Conservation (phyloP, 2,329 filamentous ascomycete genomes). For the Fusarium tjaetaba region DNA sequence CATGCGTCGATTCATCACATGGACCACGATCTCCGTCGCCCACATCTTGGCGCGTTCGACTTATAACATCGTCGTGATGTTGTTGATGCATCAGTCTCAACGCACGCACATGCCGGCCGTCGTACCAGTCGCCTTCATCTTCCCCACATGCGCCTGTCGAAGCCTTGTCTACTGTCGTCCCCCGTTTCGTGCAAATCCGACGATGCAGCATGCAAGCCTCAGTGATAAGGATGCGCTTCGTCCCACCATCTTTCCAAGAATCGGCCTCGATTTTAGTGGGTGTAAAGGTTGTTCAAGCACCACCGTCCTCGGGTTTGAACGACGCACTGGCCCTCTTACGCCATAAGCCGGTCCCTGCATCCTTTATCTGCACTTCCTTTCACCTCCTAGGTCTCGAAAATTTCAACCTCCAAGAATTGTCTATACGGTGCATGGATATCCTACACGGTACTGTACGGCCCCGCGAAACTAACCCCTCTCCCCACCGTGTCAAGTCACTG, state of each 20-base stretch:
- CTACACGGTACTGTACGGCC: slow-evolving; percentile 26
- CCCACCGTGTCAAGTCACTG: slow-evolving; percentile 34
- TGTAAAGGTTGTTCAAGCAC: slow-evolving; percentile 25
- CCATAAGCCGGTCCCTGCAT: slow-evolving; percentile 40
- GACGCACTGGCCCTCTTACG: slow-evolving; percentile 32
- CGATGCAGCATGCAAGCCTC: slow-evolving; percentile 14
- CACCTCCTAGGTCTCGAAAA: slow-evolving; percentile 23
- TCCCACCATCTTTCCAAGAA: slow-evolving; percentile 29
- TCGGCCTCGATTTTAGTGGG: slow-evolving; percentile 16
- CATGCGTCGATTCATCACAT: slow-evolving; percentile 12
- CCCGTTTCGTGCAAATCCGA: slow-evolving; percentile 31
- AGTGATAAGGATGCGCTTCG: slow-evolving; percentile 14
- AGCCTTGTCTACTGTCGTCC: slow-evolving; percentile 13
- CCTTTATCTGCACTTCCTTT: slow-evolving; percentile 41
- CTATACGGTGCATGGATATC: slow-evolving; percentile 43
- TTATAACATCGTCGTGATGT: slow-evolving; percentile 17
- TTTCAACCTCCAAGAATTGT: slow-evolving; percentile 43
- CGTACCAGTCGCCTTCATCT: slow-evolving; percentile 1
- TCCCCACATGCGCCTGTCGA: slow-evolving; percentile 39
- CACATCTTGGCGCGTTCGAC: slow-evolving; percentile 26
- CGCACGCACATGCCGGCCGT: slow-evolving; percentile 5
- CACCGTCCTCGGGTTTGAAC: slow-evolving; percentile 13
- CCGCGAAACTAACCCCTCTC: not conserved
- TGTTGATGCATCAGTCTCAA: slow-evolving; percentile 18
- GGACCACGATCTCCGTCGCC: slow-evolving; percentile 12